Evolutionary conservation across 495 filamentous ascomycete species (phyloP).

Genomic region (Achaetomiella virescens): DNA sequence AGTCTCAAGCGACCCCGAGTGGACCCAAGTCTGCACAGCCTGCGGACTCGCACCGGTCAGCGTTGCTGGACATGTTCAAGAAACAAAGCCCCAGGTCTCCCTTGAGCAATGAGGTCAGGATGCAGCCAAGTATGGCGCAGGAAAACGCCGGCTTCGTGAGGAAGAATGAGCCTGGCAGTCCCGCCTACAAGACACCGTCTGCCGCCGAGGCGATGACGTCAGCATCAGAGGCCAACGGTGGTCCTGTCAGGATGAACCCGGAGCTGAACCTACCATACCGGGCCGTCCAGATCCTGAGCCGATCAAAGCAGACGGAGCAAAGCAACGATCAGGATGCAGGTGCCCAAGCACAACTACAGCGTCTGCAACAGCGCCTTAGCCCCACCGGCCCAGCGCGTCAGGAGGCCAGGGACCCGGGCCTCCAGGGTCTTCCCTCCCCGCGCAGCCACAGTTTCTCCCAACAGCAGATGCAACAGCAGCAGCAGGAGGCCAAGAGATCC

Average conservation of each 20-base stretch:
- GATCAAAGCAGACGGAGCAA: conserved; percentile 25
- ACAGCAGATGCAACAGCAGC: conserved; percentile 15
- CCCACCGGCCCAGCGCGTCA: background rate
- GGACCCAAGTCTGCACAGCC: conserved; percentile 23
- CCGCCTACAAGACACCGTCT: conserved; percentile 14
- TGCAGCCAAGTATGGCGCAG: conserved; percentile 6
- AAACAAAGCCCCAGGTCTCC: conserved; percentile 25
- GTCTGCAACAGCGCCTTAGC: conserved; percentile 12
- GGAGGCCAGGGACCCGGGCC: conserved; percentile 11
- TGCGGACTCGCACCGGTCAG: conserved; percentile 40
- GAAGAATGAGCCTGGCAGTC: conserved; percentile 15
- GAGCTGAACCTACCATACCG: conserved; percentile 38
- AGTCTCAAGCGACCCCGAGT: background rate
- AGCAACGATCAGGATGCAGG: conserved; percentile 5
- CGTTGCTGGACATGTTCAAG: conserved; percentile 47
- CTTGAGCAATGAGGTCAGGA: conserved; percentile 20
- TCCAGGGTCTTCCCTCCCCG: conserved; percentile 19
- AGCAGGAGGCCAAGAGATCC: conserved; percentile 16
- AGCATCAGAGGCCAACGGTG: conserved; percentile 25
- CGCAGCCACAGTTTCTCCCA: conserved; percentile 12
- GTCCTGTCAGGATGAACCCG: conserved; percentile 31
- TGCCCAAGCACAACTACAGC: conserved; percentile 15
- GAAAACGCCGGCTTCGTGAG: conserved; percentile 4
- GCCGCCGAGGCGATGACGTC: conserved; percentile 23
- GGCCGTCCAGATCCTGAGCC: conserved; percentile 37